phyloP scores from a whole-genome alignment of 2,329 filamentous ascomycete species.

The Xylariaceae sp. region DNA sequence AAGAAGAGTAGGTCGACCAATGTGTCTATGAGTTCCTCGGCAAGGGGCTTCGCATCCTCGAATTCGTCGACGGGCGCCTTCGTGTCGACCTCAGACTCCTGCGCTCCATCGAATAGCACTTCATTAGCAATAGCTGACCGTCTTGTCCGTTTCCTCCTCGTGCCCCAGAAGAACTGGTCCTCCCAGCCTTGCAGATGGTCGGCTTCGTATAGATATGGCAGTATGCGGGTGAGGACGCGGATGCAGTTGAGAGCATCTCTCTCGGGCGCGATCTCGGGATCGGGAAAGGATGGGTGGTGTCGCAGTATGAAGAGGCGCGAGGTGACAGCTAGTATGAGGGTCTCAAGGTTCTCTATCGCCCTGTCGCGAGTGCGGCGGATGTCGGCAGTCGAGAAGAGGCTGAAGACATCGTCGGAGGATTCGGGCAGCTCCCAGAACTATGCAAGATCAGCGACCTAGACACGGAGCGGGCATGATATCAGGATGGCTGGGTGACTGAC shows the following conservation, averaged over 20 bases:
- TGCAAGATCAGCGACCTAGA: slow-evolving; percentile 10
- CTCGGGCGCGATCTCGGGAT: slow-evolving; percentile 75
- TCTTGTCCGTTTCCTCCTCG: slow-evolving; percentile 67
- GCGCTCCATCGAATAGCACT: slow-evolving; percentile 77
- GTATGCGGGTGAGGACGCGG: slow-evolving; percentile 78
- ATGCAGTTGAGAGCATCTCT: slow-evolving; percentile 93
- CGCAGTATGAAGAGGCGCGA: slow-evolving; percentile 77
- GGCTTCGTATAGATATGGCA: slow-evolving; percentile 89
- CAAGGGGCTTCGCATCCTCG: slow-evolving; percentile 80
- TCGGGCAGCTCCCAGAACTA: slow-evolving; percentile 98
- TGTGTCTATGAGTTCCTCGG: slow-evolving; percentile 88
- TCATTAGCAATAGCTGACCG: slow-evolving; percentile 63
- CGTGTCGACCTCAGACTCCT: slow-evolving; percentile 48
- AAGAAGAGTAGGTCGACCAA: slow-evolving; percentile 89
- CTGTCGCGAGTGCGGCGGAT: slow-evolving; percentile 84
- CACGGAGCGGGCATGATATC: too few species aligned
- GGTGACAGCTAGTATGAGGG: slow-evolving; percentile 77
- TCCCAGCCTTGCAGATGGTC: slow-evolving; percentile 83
- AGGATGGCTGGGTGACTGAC: slow-evolving; percentile 47
- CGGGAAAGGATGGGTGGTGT: slow-evolving; percentile 87
- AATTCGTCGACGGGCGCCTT: slow-evolving; percentile 57
- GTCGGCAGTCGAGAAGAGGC: slow-evolving; percentile 83
- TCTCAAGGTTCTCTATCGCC: slow-evolving; percentile 84
- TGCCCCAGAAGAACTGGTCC: slow-evolving; percentile 86
- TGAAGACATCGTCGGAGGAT: slow-evolving; percentile 93